Evolutionary conservation across 192 early-diverging fungal species (phyloP), one percentile per base, ranked within the genome.

Genomic region (Spinellus fusiger): DNA sequence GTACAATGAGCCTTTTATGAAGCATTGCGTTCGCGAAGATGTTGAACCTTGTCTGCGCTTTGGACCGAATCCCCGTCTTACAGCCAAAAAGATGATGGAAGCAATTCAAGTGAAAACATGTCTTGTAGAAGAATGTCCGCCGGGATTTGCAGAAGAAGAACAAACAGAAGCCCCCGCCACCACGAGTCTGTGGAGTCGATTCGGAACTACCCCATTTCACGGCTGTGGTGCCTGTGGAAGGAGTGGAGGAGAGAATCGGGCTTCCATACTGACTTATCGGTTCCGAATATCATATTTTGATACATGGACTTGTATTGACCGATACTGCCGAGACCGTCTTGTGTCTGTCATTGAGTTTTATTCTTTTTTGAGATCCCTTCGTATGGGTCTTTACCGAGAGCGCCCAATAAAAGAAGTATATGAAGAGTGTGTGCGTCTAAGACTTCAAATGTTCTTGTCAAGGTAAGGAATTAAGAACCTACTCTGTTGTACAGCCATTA

Each of bases 311-410:
- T 79, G 81, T 53, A 77, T 88, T 46, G 87, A 87, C 67, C 77
- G 78, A 5, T 81, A 84, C 59, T 97, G 94, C 67, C 89, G 89
- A 20, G 93, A 95, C 73, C 77, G 92, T 3, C 65, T 97, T 10
- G 86, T 92, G 4, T 84, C 92, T n/a, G 90, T 87, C 8, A 87
- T 87, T 58, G 92, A 95, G 54, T 97, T 97, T 57, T 97, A 93
- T 73, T 81, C 81, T 26, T 95, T 95, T 71, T 79, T 93, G 28
- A 82, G 91, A 29, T 84, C 91, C 56, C 65, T 97, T 44, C 82
- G 88, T 58, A 86, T 86, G 51, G 92, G 94, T 3, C 75, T 90
- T 25, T 94, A 86, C 70, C 77, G 85, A 20, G 78, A 80, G 52
- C 77, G 87, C 13, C 67, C 77, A 0, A 76, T 81, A 18, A 80